These are phyloP conservation scores for Aspergillus sojae DNA, from an alignment of 2,329 filamentous ascomycete genomes.

Conservation along the genomic window DNA sequence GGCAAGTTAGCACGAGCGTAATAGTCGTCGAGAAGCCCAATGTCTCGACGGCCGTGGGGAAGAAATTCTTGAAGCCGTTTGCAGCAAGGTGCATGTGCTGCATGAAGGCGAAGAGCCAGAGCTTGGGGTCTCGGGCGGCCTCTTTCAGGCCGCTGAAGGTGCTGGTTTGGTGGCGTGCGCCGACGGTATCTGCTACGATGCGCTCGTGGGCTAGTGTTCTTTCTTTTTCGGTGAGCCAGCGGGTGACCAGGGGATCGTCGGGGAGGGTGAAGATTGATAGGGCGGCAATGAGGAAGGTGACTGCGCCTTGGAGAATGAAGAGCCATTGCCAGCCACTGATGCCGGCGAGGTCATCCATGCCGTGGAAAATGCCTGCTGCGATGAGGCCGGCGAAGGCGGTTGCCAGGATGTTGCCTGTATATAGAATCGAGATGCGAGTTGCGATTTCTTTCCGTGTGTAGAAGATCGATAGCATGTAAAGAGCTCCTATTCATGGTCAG, in stretches of 20 bases:
- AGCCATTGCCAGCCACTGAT: slow-evolving; percentile 57
- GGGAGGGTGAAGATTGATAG: slow-evolving; percentile 46
- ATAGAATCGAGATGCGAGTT: slow-evolving; percentile 59
- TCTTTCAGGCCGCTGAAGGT: slow-evolving; percentile 43
- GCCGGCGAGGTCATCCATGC: slow-evolving; percentile 59
- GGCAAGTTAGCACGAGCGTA: slow-evolving; percentile 52
- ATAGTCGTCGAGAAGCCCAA: slow-evolving; percentile 51
- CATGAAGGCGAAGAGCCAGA: slow-evolving; percentile 50
- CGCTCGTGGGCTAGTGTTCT: slow-evolving; percentile 48
- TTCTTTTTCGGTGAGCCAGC: slow-evolving; percentile 25
- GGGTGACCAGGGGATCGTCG: slow-evolving; percentile 46
- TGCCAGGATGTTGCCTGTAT: slow-evolving; percentile 62
- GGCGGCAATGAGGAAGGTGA: slow-evolving; percentile 48
- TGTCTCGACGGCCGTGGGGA: slow-evolving; percentile 49
- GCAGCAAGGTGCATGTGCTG: slow-evolving; percentile 51
- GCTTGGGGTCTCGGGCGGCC: slow-evolving; percentile 31
- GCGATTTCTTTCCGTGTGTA: slow-evolving; percentile 64
- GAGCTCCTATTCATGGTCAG: slow-evolving; percentile 34
- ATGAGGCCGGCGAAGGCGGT: slow-evolving; percentile 64
- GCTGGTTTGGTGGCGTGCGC: slow-evolving; percentile 44
- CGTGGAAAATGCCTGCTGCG: slow-evolving; percentile 60
- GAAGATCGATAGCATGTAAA: slow-evolving; percentile 67
- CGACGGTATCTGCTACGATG: slow-evolving; percentile 50
- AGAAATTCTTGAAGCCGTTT: slow-evolving; percentile 50
- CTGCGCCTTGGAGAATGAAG: slow-evolving; percentile 53